Percentiles rank a stretch among this genome's conserved stretches.
phyloP scores from a whole-genome alignment of 208 protist species.

The Leptomonas seymouri region DNA sequence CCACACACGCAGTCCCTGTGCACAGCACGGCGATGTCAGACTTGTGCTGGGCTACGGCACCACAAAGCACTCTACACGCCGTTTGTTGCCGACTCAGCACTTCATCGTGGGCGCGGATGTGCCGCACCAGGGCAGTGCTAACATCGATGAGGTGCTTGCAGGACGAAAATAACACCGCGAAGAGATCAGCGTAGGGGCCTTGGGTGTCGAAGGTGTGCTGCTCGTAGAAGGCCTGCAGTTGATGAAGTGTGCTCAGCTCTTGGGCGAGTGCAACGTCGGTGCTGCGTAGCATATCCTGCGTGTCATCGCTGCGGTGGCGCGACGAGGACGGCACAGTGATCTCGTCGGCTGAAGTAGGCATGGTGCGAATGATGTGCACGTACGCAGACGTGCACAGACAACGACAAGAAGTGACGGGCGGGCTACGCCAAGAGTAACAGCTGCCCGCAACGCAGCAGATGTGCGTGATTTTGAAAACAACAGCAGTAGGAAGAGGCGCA shows the following conservation, averaged over 20 bases:
- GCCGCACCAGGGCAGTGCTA: constrained; percentile 20
- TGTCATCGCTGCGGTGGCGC: not conserved
- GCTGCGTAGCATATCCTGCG: constrained; percentile 16
- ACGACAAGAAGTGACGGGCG: not conserved
- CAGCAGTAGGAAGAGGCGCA: too few species aligned
- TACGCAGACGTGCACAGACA: constrained; percentile 10
- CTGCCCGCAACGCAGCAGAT: too few species aligned
- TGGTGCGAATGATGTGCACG: not conserved
- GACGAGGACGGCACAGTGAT: constrained; percentile 6
- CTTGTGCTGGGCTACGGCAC: constrained; percentile 10
- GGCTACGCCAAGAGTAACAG: not conserved
- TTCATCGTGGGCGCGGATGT: constrained; percentile 11
- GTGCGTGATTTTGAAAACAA: too few species aligned
- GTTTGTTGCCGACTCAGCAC: constrained; percentile 13
- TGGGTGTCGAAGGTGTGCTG: constrained; percentile 72
- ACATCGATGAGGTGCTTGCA: constrained; percentile 65
- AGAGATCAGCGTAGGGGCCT: constrained; percentile 71
- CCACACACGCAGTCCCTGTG: too few species aligned
- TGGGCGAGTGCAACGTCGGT: constrained; percentile 8
- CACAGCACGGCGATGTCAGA: constrained; percentile 2
- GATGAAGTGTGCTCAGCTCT: constrained; percentile 37
- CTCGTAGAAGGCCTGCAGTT: constrained; percentile 51
- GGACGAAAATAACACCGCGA: constrained; percentile 65
- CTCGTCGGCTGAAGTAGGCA: not conserved
- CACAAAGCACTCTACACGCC: constrained; percentile 16